A percentile compares a stretch with the other conserved stretches of the same genome.
Conservation (phyloP, 2,329 filamentous ascomycete genomes). For the Paraphaeosphaeria sporulosa region DNA sequence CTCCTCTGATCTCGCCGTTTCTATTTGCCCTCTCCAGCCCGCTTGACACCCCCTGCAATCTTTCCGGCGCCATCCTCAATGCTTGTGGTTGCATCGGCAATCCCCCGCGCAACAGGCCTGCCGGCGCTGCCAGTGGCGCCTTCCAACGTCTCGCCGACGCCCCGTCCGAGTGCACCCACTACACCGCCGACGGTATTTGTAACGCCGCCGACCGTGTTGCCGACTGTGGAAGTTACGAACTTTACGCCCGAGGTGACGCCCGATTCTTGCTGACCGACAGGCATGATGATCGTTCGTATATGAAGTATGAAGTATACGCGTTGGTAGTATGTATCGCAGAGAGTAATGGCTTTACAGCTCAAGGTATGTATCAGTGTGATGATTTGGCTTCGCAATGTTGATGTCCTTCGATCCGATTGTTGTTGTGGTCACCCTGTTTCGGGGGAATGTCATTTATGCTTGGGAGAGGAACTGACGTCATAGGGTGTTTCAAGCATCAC, state of each 20-base stretch:
- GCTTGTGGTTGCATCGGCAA: constrained; percentile 54
- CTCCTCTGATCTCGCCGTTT: neutral
- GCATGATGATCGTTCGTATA: constrained; percentile 32
- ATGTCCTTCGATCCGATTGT: neutral
- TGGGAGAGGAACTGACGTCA: neutral
- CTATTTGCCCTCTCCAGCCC: constrained; percentile 57
- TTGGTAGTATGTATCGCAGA: neutral
- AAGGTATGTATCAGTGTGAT: neutral
- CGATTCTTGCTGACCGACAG: constrained; percentile 48
- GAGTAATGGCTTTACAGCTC: neutral
- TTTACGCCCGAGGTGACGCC: constrained; percentile 62
- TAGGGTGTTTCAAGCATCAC: neutral
- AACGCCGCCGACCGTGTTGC: constrained; percentile 63
- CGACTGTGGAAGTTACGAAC: constrained; percentile 63
- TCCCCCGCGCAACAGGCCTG: constrained; percentile 52
- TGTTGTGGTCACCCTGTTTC: neutral
- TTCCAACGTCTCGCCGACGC: constrained; percentile 56
- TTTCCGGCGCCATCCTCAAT: constrained; percentile 53
- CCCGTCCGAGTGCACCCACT: constrained; percentile 56
- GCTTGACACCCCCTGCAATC: constrained; percentile 55
- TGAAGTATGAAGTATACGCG: neutral
- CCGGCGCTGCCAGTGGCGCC: constrained; percentile 54
- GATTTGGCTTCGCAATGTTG: neutral
- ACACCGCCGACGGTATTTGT: constrained; percentile 62
- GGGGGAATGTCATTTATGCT: neutral